phyloP scores from a whole-genome alignment of 1,284 basidiomycete genomes.

The Heimioporus retisporus region DNA sequence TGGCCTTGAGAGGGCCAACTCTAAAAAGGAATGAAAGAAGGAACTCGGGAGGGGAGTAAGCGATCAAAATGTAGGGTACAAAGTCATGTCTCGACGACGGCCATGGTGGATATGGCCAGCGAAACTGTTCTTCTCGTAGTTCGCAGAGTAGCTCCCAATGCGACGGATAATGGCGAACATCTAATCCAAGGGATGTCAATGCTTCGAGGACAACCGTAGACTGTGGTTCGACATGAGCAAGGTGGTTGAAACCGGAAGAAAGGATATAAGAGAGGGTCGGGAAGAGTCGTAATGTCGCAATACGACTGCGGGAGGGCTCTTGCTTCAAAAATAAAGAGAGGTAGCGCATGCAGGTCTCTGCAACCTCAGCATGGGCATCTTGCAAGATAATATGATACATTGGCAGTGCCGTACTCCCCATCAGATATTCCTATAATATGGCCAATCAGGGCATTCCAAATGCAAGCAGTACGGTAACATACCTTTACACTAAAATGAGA shows the following conservation, averaged over 20 bases:
- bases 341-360: slow-evolving; percentile 4
- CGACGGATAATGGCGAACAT: slow-evolving; percentile 3
- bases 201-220: background rate
- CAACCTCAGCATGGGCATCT: slow-evolving; percentile 1
- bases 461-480: background rate
- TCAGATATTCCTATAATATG: slow-evolving; percentile 4
- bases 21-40: background rate
- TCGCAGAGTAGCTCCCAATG: slow-evolving; percentile 13
- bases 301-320: background rate
- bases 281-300: background rate
- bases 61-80: slow-evolving; percentile 8
- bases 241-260: slow-evolving; percentile 5
- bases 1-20: background rate
- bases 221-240: slow-evolving; percentile 2
- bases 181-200: background rate
- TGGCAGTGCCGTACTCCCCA: background rate
- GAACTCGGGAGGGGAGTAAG: background rate
- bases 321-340: background rate
- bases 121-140: background rate
- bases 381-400: slow-evolving; percentile 4
- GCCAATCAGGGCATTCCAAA: background rate
- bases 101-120: slow-evolving; percentile 12
- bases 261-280: slow-evolving; percentile 6
- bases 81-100: slow-evolving; percentile 13
- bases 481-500: slow-evolving; percentile 15